Evolutionary conservation across 2,329 filamentous ascomycete species (phyloP).

Genomic region (Xylariaceae sp.): DNA sequence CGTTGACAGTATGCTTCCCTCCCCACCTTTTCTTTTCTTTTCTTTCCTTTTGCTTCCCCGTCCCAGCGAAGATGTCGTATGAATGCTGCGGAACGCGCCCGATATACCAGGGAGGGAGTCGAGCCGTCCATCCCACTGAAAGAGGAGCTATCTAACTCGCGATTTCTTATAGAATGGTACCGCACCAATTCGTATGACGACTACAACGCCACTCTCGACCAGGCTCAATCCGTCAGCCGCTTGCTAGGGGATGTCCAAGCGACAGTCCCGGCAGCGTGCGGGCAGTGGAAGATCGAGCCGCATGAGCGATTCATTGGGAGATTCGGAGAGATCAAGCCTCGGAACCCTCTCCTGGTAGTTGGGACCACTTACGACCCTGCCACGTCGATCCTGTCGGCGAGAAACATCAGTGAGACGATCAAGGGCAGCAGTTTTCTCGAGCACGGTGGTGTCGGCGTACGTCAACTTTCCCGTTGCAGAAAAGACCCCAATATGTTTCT

Average conservation of each 20-base stretch:
- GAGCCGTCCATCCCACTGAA: neutral
- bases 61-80: neutral
- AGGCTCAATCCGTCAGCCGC: conserved; percentile 27
- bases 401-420: conserved; percentile 36
- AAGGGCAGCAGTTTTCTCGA: conserved; percentile 38
- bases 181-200: conserved; percentile 30
- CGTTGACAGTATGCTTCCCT: conserved; percentile 30
- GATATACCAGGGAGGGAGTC: neutral
- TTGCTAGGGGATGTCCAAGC: conserved; percentile 27
- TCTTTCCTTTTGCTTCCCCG: neutral
- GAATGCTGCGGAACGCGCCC: neutral
- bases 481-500: neutral
- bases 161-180: neutral
- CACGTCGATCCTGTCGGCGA: conserved; percentile 38
- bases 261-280: conserved; percentile 29
- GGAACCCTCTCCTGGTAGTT: conserved; percentile 35
- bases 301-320: conserved; percentile 36
- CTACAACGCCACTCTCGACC: conserved; percentile 26
- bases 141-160: neutral
- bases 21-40: neutral
- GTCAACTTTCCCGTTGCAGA: too few species aligned
- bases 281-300: conserved; percentile 38
- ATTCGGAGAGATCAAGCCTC: conserved; percentile 28
- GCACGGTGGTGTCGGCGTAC: conserved; percentile 37
- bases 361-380: conserved; percentile 38